A percentile compares a stretch with the other conserved stretches of the same genome.
phyloP scores from a whole-genome alignment of 208 protist species.

The Naegleria fowleri region DNA sequence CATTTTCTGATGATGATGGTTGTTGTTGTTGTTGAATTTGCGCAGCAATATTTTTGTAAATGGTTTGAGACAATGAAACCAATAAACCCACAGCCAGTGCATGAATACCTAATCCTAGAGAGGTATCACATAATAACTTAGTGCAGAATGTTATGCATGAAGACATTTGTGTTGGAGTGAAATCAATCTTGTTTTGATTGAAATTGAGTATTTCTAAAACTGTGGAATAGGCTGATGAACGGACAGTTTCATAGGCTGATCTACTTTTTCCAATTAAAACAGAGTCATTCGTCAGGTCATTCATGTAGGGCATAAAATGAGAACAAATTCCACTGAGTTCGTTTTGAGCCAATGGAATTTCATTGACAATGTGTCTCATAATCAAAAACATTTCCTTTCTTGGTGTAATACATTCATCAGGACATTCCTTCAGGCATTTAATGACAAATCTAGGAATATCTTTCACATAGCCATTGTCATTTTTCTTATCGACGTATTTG shows the following conservation, averaged over 20 bases:
- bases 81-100: slow-evolving; percentile 8
- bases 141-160: not conserved
- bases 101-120: slow-evolving; percentile 22
- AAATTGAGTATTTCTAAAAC: slow-evolving; percentile 27
- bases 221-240: slow-evolving; percentile 29
- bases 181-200: not conserved
- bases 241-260: slow-evolving; percentile 24
- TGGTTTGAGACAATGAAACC: slow-evolving; percentile 19
- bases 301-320: slow-evolving; percentile 17
- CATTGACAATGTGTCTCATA: slow-evolving; percentile 31
- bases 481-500: not conserved
- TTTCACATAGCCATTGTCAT: not conserved
- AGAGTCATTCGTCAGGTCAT: slow-evolving; percentile 4
- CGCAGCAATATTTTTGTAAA: not conserved
- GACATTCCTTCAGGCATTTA: slow-evolving; percentile 24
- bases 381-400: slow-evolving; percentile 28
- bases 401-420: not conserved
- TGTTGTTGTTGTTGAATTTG: not conserved
- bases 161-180: not conserved
- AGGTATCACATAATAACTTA: slow-evolving; percentile 12
- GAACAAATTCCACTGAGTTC: not conserved
- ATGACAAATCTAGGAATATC: slow-evolving; percentile 12
- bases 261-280: slow-evolving; percentile 12
- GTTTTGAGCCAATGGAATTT: not conserved
- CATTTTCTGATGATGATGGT: not conserved